Evolutionary conservation across 2,329 filamentous ascomycete genomes (phyloP).

Genomic region (Aureobasidium sp.): DNA sequence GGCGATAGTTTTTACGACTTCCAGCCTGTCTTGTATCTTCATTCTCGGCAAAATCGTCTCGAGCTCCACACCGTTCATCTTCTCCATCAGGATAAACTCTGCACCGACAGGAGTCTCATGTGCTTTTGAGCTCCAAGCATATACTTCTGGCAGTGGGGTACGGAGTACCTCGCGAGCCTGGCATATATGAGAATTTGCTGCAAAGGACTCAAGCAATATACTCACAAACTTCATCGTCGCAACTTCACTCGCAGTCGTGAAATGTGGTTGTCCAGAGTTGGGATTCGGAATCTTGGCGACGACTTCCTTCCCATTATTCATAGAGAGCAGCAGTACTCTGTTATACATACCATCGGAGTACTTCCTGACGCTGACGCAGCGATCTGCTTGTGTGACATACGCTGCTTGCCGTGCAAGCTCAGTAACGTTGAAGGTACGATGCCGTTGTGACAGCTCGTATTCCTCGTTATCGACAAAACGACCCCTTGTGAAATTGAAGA

Average conservation of each 20-base stretch:
- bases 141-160: slow-evolving; percentile 37
- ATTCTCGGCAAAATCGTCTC: slow-evolving; percentile 36
- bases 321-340: slow-evolving; percentile 38
- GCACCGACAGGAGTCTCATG: slow-evolving; percentile 33
- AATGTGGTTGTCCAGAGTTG: slow-evolving; percentile 38
- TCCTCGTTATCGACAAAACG: slow-evolving; percentile 33
- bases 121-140: slow-evolving; percentile 37
- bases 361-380: slow-evolving; percentile 34
- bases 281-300: slow-evolving; percentile 43
- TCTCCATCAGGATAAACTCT: slow-evolving; percentile 43
- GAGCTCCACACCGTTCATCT: slow-evolving; percentile 37
- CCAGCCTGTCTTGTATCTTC: slow-evolving; percentile 28
- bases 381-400: slow-evolving; percentile 29
- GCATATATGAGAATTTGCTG: not conserved
- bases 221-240: slow-evolving; percentile 25
- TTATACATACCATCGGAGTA: slow-evolving; percentile 40
- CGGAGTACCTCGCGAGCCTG: slow-evolving; percentile 35
- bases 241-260: slow-evolving; percentile 42
- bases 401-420: slow-evolving; percentile 33
- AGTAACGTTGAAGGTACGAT: slow-evolving; percentile 34
- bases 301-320: slow-evolving; percentile 39
- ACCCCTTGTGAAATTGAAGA: slow-evolving; percentile 35
- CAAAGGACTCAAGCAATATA: not conserved
- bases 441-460: slow-evolving; percentile 29
- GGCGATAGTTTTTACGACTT: slow-evolving; percentile 34